Evolutionary conservation across 139 green algal genomes (phyloP), one percentile per base, ranked within the genome.

Genomic region (Chlamydomonas incerta): DNA sequence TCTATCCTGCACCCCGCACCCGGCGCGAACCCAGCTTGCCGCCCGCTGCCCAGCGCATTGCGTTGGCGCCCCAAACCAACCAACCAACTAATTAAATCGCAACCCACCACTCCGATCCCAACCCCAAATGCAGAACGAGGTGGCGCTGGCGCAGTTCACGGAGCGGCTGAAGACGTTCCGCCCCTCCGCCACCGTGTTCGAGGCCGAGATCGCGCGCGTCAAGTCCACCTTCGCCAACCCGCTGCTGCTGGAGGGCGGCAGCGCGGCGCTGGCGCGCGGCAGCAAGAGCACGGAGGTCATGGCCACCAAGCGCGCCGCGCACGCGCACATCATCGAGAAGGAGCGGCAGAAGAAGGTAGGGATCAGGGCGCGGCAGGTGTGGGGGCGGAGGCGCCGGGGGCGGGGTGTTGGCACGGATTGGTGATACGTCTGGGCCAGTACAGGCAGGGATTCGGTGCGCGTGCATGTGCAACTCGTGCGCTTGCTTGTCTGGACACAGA

Each of bases 141-240:
- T 86, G 21, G 83, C 74, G 9, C 70, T 96, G 70, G 93, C 92
- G 5, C 87, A 94, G n/a, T 96, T 98, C 60, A 93, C 94, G 0
- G 75, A 85, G 23, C 72, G 83, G 52, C 91, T 98, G 31, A 90
- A 90, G 20, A 75, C 68, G 18, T 99, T 98, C 90, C 91, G 96
- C 11, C 96, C 96, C 26, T 81, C 93, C 10, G 90, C 93, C 23
- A 98, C 96, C 2, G 96, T 99, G n/a, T 90, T 99, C 34, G 95
- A 98, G 86, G 96, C 95, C 11, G 89, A 96, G 81, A 93, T 96
- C 29, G 89, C 91, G n/a, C 82, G 76, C 26, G 89, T 93, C 31
- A 85, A 87, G 33, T 47, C 3, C 74, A 82, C 60, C 35, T 88
- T 84, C 66, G 81, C 83, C 34, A 81, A 74, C 72, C 58, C 62